Base-by-base conservation (phyloP, 306 rosid genomes). In the Cicer yamashitae region DNA sequence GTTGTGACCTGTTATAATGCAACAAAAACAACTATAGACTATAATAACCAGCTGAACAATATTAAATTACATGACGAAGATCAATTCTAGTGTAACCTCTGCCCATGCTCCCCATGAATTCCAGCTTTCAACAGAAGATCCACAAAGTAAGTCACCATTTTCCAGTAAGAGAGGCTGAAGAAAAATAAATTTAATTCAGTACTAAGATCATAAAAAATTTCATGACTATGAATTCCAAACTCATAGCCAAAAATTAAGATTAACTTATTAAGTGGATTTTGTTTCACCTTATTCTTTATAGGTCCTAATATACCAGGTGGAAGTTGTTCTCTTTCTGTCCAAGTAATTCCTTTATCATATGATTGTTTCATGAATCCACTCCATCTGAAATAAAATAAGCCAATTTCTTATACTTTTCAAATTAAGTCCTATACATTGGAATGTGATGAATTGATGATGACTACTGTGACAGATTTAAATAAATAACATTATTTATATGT, bases 81-180 rank as follows among this genome's bases (percentile, higher is more conserved):
- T 68, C 10, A 54, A 65, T 61, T 39, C 57, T 34, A 61, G 52
- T 48, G 50, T 52, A 69, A 93, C 96, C 97, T 94, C 98, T 63
- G 93, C 82, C 98, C 98, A 94, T 70, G 98, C 83, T 12, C 98
- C 98, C 98, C 98, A 91, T 39, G 98, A 94, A 79, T 91, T 91
- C 97, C 97, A 94, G 82, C 96, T 94, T 85, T 94, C 97, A 38
- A 94, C 96, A 0, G 98, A 94, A 22, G 98, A 94, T 81, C 98
- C 98, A 78, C 96, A 91, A 43, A 94, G 79, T 79, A 94, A 71
- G 77, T 52, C 81, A 78, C 96, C 97, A 87, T 91, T 89, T 79
- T 90, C 93, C 82, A 91, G 87, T 84, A 94, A 78, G 82, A 91
- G 84, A 47, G 98, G 96, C 98, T 94, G 87, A 73, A 63, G 87